Evolutionary conservation across 441 rosid genomes (phyloP).

Genomic region (Corymbia calophylla): DNA sequence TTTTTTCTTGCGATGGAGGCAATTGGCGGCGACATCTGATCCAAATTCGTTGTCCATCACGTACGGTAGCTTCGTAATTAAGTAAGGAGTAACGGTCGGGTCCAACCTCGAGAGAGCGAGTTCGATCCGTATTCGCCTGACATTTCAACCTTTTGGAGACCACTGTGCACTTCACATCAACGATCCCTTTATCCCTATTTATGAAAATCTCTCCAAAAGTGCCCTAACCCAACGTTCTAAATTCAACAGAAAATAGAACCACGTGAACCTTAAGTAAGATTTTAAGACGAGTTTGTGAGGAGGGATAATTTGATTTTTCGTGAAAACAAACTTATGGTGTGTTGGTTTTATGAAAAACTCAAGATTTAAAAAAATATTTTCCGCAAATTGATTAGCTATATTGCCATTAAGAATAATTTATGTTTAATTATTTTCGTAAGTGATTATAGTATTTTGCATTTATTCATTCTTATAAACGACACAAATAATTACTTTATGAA

Average conservation of each 20-base stretch:
- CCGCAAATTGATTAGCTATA: no score
- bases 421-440: no score
- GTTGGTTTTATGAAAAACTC: no score
- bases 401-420: no score
- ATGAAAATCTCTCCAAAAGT: neutral
- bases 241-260: neutral
- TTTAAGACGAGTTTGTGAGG: neutral
- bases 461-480: no score
- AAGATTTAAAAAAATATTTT: no score
- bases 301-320: neutral
- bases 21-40: neutral
- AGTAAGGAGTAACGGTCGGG: neutral
- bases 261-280: neutral
- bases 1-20: neutral
- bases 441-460: no score
- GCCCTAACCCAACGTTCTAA: neutral
- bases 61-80: neutral
- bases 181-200: neutral
- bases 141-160: neutral
- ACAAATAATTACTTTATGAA: no score
- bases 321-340: no score
- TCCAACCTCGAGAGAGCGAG: neutral
- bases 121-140: neutral
- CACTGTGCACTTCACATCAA: neutral
- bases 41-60: neutral